A percentile compares a stretch with the other conserved stretches of the same genome.
Evolutionary conservation across 257 asterid genomes (phyloP).

Genomic region (Anisodus tanguticus): DNA sequence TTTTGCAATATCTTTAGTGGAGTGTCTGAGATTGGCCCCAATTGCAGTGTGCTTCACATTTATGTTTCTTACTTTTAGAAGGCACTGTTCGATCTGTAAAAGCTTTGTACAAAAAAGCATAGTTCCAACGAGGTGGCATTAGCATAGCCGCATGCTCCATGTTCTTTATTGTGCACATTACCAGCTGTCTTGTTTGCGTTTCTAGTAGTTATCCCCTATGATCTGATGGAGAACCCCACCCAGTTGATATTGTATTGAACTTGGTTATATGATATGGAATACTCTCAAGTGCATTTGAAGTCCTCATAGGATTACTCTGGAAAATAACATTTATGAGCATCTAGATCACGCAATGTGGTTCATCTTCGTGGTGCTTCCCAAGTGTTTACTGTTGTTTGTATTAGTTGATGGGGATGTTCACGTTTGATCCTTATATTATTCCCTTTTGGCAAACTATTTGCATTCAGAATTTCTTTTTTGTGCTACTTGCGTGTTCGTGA

Average conservation of each 20-base stretch:
- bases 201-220: background rate
- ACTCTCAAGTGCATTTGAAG: background rate
- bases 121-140: background rate
- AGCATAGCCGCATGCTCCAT: background rate
- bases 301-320: background rate
- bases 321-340: background rate
- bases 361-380: slow-evolving; percentile 4
- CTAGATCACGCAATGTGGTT: background rate
- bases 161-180: background rate
- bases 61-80: background rate
- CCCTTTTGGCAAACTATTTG: background rate
- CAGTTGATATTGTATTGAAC: background rate
- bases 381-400: background rate
- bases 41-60: slow-evolving; percentile 1
- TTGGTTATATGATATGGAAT: background rate
- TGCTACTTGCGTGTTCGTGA: background rate
- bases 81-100: background rate
- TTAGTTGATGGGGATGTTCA: background rate
- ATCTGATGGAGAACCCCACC: background rate
- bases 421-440: background rate
- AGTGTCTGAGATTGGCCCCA: background rate
- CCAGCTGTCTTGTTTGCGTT: background rate
- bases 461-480: background rate
- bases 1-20: background rate
- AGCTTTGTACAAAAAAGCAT: background rate